Conservation (phyloP, 106 monocot genomes). For the Allium cepa region DNA sequence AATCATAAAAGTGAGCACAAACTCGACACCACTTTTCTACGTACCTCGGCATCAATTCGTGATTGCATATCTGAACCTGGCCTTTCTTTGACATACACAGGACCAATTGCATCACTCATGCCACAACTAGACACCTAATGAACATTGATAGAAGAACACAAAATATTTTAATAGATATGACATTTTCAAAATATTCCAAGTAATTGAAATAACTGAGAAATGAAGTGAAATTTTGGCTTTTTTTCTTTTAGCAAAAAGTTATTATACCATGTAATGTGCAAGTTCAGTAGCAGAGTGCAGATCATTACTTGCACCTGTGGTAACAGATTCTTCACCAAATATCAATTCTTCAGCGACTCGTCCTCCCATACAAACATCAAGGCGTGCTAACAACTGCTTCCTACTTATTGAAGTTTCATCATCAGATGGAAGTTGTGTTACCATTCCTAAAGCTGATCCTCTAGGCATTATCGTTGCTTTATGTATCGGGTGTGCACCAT, state of each 20-base stretch:
- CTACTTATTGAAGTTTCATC: slow-evolving; percentile 95
- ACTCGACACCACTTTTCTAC: neutral
- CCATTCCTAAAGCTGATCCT: slow-evolving; percentile 95
- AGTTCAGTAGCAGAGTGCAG: slow-evolving; percentile 83
- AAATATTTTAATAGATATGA: neutral
- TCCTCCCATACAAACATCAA: slow-evolving; percentile 99
- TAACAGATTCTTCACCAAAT: slow-evolving; percentile 79
- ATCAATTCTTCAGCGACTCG: slow-evolving; percentile 96
- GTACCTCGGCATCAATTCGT: slow-evolving; percentile 95
- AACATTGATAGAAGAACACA: neutral
- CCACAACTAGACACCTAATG: slow-evolving; percentile 88
- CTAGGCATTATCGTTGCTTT: slow-evolving; percentile 95
- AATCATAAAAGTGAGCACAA: neutral
- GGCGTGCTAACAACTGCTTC: slow-evolving; percentile 82
- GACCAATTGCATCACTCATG: slow-evolving; percentile 92
- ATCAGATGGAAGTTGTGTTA: slow-evolving; percentile 87
- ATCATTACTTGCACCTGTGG: slow-evolving; percentile 91
- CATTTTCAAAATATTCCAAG: neutral
- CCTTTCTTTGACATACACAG: slow-evolving; percentile 77
- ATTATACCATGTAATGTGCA: slow-evolving; percentile 85
- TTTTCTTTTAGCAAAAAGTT: neutral
- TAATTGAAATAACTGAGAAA: neutral
- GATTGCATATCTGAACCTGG: slow-evolving; percentile 96
- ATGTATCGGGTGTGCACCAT: slow-evolving; percentile 91
- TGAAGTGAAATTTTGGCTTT: no score